Evolutionary conservation across 1,284 basidiomycete species (phyloP), one percentile per base, ranked within the genome.

Genomic region (Takashimella koratensis): DNA sequence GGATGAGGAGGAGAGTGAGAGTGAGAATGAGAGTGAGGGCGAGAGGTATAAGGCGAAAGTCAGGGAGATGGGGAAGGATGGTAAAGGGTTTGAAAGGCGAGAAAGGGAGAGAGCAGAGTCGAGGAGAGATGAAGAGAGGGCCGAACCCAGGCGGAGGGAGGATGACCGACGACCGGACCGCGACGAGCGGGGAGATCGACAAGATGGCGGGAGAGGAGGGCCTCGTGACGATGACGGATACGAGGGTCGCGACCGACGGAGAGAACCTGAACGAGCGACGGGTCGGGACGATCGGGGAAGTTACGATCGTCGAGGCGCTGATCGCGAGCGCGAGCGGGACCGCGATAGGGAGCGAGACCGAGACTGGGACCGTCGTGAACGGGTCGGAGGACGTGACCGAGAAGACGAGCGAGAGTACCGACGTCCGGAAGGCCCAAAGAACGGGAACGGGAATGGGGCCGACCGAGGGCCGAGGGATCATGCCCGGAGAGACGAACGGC

Each of bases 11-110:
- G 51, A 43, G 36, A 19, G 40, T 30, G 43, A 44, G 49, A 49
- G n/a, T 49, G 51, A 51, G n/a, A 44, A 55, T 25, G 49, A 53
- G 45, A 24, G 50, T 22, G 50, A 53, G 54, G 42, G 30, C 16
- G 57, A 44, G 13, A 19, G 48, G 24, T 46, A 46, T 19, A 30
- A 44, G 13, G 13, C 30, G 11, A 42, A 41, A 23, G 21, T 39
- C 10, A n/a, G 25, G 3, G 27, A 44, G 2, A 13, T 19, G 5
- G 27, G 44, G 21, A 21, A 45, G 13, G 43, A 25, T 25, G 36
- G 30, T 43, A 11, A 41, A 40, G 50, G 12, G 39, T 16, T 10
- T 39, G 44, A 4, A 45, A 42, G 44, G 16, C 25, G 41, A 43
- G 42, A 39, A 30, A 51, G 45, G 51, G 39, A 40, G 47, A 49